Percentiles rank a stretch among this genome's conserved stretches.
phyloP scores from a whole-genome alignment of 177 flowering plant species.

The Telopea speciosissima region DNA sequence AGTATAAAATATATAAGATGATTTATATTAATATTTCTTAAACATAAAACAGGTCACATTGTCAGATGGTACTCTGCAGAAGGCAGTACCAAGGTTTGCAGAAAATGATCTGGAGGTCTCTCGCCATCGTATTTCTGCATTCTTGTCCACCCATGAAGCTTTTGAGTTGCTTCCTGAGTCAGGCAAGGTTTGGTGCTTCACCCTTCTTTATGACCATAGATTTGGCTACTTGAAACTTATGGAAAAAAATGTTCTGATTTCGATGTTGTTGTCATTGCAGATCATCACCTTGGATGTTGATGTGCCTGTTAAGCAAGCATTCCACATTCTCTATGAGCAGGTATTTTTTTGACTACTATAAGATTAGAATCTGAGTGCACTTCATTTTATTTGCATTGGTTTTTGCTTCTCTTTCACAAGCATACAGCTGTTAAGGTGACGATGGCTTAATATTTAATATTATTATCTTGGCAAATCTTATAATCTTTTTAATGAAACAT shows the following conservation, averaged over 20 bases:
- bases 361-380: background rate
- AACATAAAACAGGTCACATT: conserved; percentile 19
- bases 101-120: conserved; percentile 34
- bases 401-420: background rate
- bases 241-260: background rate
- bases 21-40: conserved; percentile 11
- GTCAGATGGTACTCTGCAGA: conserved; percentile 10
- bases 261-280: conserved; percentile 23
- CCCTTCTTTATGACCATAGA: background rate
- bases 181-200: conserved; percentile 51
- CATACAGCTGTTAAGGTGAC: background rate
- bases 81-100: conserved; percentile 23
- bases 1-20: background rate
- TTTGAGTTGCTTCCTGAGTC: conserved; percentile 49
- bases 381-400: background rate
- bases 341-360: conserved; percentile 20
- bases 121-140: conserved; percentile 28
- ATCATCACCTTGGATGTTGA: conserved; percentile 61
- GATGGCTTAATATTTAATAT: background rate
- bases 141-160: conserved; percentile 31
- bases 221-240: background rate
- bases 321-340: conserved; percentile 71
- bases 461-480: background rate
- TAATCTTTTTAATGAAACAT: background rate
- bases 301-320: conserved; percentile 72